Conservation (phyloP, 441 rosid genomes). For the Populus hybrid region DNA sequence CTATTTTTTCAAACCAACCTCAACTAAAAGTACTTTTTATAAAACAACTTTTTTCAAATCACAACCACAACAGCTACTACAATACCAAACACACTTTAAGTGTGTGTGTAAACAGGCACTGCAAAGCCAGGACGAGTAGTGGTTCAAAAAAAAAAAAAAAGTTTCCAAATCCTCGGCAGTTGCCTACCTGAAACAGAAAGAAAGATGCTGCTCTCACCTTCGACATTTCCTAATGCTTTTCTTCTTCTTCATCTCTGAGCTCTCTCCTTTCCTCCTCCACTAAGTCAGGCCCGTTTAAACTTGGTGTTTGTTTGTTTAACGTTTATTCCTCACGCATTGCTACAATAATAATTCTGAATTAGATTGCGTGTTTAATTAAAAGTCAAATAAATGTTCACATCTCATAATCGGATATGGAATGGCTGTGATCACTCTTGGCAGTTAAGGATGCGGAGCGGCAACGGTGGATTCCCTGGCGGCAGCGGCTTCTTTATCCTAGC, state of each 20-base stretch:
- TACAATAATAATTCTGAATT: too few species aligned
- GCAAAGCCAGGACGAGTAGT: background rate
- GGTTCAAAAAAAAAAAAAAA: background rate
- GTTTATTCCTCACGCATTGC: too few species aligned
- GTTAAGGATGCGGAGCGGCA: constrained; percentile 59
- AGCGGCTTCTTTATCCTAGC: constrained; percentile 41
- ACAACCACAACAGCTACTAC: too few species aligned
- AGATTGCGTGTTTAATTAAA: too few species aligned
- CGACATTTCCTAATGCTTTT: background rate
- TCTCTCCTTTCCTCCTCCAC: background rate
- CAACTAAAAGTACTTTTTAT: too few species aligned
- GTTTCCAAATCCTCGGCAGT: too few species aligned
- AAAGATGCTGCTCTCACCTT: constrained; percentile 5
- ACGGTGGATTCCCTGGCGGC: constrained; percentile 62
- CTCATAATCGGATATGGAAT: background rate
- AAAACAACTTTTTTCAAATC: too few species aligned
- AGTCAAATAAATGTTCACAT: background rate
- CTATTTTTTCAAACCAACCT: too few species aligned
- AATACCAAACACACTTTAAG: too few species aligned
- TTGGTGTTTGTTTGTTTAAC: too few species aligned
- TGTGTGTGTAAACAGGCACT: background rate
- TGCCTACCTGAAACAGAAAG: background rate
- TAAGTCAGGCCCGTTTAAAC: too few species aligned
- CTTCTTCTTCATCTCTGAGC: background rate
- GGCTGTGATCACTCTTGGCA: constrained; percentile 11